Percentiles rank a stretch among this genome's conserved stretches.
phyloP scores from a whole-genome alignment of 805 yeast genomes.

The Yarrowia osloensis region DNA sequence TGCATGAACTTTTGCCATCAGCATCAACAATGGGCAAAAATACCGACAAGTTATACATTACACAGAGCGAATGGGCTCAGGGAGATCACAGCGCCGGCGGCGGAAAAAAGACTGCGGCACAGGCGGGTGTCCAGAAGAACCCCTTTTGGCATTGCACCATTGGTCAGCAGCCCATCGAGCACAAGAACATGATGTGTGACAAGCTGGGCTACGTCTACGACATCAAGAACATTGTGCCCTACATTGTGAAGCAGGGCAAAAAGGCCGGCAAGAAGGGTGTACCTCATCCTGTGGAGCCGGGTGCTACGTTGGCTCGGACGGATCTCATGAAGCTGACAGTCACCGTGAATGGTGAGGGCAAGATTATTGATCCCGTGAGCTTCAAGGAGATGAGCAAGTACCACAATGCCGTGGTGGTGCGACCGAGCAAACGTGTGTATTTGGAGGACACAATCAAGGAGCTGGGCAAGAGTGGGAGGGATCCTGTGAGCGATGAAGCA shows the following conservation, averaged over 20 bases:
- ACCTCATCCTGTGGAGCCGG: conserved; percentile 27
- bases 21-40: conserved; percentile 42
- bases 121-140: background rate
- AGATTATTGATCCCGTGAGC: conserved; percentile 43
- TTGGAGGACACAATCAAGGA: conserved; percentile 40
- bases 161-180: conserved; percentile 40
- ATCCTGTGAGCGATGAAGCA: conserved; percentile 40
- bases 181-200: conserved; percentile 39
- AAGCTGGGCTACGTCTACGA: conserved; percentile 42
- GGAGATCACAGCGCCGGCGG: conserved; percentile 40
- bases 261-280: conserved; percentile 31
- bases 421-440: conserved; percentile 41
- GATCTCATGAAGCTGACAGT: conserved; percentile 39
- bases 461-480: conserved; percentile 40
- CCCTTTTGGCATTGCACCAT: conserved; percentile 44
- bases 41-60: conserved; percentile 44
- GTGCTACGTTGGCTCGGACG: conserved; percentile 35
- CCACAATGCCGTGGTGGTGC: conserved; percentile 39
- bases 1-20: background rate
- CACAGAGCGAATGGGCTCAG: conserved; percentile 43
- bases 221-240: conserved; percentile 39
- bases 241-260: conserved; percentile 37
- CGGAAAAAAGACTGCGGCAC: conserved; percentile 34
- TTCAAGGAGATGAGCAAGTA: conserved; percentile 39
- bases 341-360: conserved; percentile 37